Conservation (phyloP, 129 eudicot species). For the Mikania micrantha region DNA sequence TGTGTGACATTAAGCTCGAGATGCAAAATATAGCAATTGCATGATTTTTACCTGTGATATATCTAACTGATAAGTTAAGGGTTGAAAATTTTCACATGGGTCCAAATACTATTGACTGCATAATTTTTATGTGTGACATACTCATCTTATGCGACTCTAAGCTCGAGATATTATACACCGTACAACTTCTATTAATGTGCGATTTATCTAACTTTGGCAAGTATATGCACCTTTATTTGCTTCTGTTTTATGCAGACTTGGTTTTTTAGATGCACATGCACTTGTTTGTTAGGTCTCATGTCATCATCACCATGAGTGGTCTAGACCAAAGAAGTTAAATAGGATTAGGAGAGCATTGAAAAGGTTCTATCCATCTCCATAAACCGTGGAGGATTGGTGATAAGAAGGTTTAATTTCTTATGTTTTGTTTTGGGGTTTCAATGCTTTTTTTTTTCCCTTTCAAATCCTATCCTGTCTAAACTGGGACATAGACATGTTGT, state of each 20-base stretch:
- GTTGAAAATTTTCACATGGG: too few species aligned
- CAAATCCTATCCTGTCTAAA: not conserved
- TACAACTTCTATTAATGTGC: not conserved
- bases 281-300: not conserved
- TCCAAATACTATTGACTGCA: too few species aligned
- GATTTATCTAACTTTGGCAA: not conserved
- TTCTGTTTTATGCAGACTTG: not conserved
- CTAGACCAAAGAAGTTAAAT: slow-evolving; percentile 9
- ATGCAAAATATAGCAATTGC: not conserved
- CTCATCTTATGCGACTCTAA: not conserved
- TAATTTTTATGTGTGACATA: too few species aligned
- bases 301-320: not conserved
- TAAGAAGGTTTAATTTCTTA: not conserved
- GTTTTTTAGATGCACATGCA: not conserved
- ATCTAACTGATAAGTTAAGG: too few species aligned
- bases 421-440: not conserved
- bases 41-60: too few species aligned
- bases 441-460: not conserved
- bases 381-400: not conserved
- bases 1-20: not conserved
- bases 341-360: not conserved
- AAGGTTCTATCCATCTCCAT: not conserved
- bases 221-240: not conserved
- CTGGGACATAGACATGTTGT: not conserved
- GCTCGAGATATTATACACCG: not conserved